Percentiles rank a stretch among this genome's conserved stretches.
Evolutionary conservation across 495 filamentous ascomycete species (phyloP).

Genomic region (Pseudotulostoma volvatum): DNA sequence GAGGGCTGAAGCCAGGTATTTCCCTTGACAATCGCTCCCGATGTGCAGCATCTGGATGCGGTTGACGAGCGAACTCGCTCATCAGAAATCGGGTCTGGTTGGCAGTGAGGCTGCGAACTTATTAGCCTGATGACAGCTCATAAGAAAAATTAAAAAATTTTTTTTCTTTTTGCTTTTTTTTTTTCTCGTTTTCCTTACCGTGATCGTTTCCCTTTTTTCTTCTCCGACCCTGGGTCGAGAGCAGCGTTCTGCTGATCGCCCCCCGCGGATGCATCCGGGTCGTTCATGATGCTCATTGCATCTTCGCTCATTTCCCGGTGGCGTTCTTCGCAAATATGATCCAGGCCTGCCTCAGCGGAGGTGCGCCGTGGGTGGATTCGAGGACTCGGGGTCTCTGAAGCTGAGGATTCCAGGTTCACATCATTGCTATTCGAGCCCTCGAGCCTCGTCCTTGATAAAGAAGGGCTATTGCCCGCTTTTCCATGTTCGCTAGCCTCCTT

Average conservation of each 20-base stretch:
- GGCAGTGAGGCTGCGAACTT: conserved; percentile 59
- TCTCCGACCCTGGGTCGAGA: neutral
- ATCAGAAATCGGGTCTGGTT: conserved; percentile 93
- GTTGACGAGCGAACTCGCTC: conserved; percentile 93
- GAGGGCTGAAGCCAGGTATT: conserved; percentile 81
- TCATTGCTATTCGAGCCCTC: neutral
- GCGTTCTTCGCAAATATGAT: neutral
- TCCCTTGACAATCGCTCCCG: conserved; percentile 78
- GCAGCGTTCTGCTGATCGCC: neutral
- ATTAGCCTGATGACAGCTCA: neutral
- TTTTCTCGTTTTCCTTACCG: neutral
- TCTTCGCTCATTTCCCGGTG: neutral
- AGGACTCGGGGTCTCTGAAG: neutral
- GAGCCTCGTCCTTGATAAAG: neutral
- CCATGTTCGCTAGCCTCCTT: neutral
- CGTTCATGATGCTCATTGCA: neutral
- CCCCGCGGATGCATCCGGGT: neutral
- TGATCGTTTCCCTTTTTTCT: neutral
- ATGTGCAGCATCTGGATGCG: conserved; percentile 88
- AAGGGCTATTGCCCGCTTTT: neutral
- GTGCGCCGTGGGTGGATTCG: neutral
- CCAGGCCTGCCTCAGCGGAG: neutral
- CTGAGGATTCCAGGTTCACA: neutral
- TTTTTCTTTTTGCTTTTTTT: too few relatives aligned
- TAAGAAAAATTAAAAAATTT: too few relatives aligned